Evolutionary conservation across 495 filamentous ascomycete genomes (phyloP), one percentile per base, ranked within the genome.

Genomic region (Penicillium herquei): DNA sequence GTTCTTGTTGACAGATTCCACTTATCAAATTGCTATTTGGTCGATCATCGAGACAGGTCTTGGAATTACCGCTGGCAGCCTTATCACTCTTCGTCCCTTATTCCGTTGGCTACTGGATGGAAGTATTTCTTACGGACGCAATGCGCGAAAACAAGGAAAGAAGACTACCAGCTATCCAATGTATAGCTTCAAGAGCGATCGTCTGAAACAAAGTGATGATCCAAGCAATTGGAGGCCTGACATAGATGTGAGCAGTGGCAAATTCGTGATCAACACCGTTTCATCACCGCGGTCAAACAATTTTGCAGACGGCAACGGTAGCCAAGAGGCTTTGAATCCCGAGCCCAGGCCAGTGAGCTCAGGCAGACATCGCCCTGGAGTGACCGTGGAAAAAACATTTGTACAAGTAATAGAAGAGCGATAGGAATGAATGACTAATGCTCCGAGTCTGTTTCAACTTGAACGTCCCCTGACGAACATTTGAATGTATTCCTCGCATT

Each of bases 1-100:
- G 34, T 13, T 37, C 9, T 37, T 2, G 7, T 37, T 37, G 2
- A 33, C 41, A 70, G 69, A 67, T 39, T 59, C 68, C 7, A 68
- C 65, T 9, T 62, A 49, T 39, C 56, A 69, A 21, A 65, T 73
- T 26, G 58, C 61, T 35, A 67, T 76, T 51, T 73, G 71, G 69
- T 67, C 69, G 6, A 54, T 60, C 14, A 53, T 74, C 16, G 72
- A 77, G 52, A 61, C 63, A 7, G 65, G 67, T 14, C 61, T 74
- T 37, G 74, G 65, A 11, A 72, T 77, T 51, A 66, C 62, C 6
- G 70, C 71, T 11, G 71, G 70, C 17, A 72, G 72, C 41, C 68
- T 77, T 14, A 62, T 70, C n/a, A 72, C 68, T 9, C 61, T 74
- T 17, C 71, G 72, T 7, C 72, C 74, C 3, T 49, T 76, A 0